Conservation (phyloP, 1,284 basidiomycete species). For the Anthracocystis panici-leucophaei region DNA sequence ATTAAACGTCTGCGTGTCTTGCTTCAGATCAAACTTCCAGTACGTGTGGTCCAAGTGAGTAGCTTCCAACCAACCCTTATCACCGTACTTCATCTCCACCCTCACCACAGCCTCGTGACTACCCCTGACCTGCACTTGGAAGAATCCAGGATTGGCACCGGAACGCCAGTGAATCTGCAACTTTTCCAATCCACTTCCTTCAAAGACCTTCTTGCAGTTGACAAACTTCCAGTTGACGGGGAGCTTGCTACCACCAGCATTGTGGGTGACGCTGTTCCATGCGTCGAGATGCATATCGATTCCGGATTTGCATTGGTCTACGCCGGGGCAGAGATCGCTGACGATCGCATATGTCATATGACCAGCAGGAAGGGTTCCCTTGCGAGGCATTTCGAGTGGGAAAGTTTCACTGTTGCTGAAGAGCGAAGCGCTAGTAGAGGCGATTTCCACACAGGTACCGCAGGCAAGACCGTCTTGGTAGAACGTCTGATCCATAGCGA, state of each 20-base stretch:
- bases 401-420: constrained; percentile 35
- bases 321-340: constrained; percentile 44
- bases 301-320: constrained; percentile 42
- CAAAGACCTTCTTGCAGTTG: constrained; percentile 40
- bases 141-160: constrained; percentile 35
- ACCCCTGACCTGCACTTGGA: constrained; percentile 40
- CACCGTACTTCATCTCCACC: constrained; percentile 29
- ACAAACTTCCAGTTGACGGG: constrained; percentile 46
- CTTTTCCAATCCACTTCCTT: constrained; percentile 14
- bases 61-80: constrained; percentile 13
- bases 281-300: constrained; percentile 54
- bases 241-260: constrained; percentile 27
- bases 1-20: background rate
- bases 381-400: constrained; percentile 21
- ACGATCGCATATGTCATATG: constrained; percentile 43
- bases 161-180: constrained; percentile 41
- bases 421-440: constrained; percentile 21
- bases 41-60: constrained; percentile 25
- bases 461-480: constrained; percentile 50
- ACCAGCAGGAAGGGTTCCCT: constrained; percentile 18
- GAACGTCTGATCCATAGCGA: constrained; percentile 49
- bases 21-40: constrained; percentile 27
- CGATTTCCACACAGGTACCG: constrained; percentile 49
- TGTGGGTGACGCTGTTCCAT: constrained; percentile 40
- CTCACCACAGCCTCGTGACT: constrained; percentile 36